A percentile compares a stretch with the other conserved stretches of the same genome.
phyloP scores from a whole-genome alignment of 78 protist genomes.

The Kipferlia bialata region DNA sequence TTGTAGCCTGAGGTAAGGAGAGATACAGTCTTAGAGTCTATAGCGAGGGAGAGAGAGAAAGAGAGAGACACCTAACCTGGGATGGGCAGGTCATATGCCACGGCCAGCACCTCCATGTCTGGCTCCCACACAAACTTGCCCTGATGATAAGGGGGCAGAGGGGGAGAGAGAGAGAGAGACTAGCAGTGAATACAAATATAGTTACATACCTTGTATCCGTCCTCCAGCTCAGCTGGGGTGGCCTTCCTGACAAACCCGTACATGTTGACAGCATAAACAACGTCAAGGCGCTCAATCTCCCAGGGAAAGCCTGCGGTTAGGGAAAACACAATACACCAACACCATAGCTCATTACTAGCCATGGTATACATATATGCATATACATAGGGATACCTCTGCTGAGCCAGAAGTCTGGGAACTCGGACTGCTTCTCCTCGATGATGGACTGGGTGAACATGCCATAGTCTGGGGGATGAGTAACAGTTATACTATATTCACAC shows the following conservation, averaged over 20 bases:
- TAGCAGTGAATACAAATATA: background rate
- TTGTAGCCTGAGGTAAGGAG: too few species aligned
- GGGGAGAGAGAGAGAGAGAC: background rate
- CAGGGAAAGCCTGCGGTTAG: constrained; percentile 71
- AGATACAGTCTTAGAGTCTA: too few species aligned
- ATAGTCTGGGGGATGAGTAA: too few species aligned
- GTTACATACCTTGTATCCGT: background rate
- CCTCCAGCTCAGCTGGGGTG: background rate
- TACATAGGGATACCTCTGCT: background rate
- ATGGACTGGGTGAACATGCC: constrained; percentile 85
- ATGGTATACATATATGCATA: too few species aligned
- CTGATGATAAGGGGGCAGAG: background rate
- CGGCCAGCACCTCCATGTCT: constrained; percentile 48
- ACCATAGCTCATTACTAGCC: constrained; percentile 10
- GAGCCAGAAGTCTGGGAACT: constrained; percentile 53
- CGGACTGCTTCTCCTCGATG: constrained; percentile 64
- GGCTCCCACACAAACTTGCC: constrained; percentile 49
- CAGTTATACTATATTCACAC: constrained; percentile 23
- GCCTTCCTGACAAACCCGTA: constrained; percentile 30
- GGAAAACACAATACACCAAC: constrained; percentile 36
- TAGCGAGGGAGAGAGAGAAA: too few species aligned
- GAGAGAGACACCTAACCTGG: too few species aligned
- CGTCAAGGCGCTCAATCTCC: constrained; percentile 65
- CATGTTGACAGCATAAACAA: constrained; percentile 49
- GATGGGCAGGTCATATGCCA: constrained; percentile 56